phyloP scores from a whole-genome alignment of 192 early-diverging fungal genomes.

The Phlyctochytrium bullatum region DNA sequence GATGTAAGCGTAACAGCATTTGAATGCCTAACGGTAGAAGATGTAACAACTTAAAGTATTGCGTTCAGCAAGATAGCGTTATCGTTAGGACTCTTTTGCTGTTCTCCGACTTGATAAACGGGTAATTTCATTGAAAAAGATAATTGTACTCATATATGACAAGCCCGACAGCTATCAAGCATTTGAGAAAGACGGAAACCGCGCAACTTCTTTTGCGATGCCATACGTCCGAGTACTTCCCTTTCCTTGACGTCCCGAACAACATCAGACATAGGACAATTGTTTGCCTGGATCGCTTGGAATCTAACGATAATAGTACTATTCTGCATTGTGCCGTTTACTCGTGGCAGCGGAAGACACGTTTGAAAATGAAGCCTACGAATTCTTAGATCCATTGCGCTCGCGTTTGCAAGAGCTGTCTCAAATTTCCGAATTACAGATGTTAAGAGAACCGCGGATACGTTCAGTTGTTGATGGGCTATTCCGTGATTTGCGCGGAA shows the following conservation, averaged over 20 bases:
- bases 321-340: constrained; percentile 71
- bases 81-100: constrained; percentile 67
- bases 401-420: constrained; percentile 44
- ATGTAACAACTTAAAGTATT: constrained; percentile 58
- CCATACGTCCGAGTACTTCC: constrained; percentile 70
- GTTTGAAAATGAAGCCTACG: constrained; percentile 57
- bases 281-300: constrained; percentile 6
- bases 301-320: constrained; percentile 54
- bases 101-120: constrained; percentile 69
- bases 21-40: background rate
- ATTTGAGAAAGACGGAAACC: constrained; percentile 74
- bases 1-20: constrained; percentile 42
- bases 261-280: constrained; percentile 58
- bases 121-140: constrained; percentile 10
- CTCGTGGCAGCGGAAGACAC: constrained; percentile 68
- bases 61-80: constrained; percentile 51
- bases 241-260: constrained; percentile 61
- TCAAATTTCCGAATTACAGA: background rate
- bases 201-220: constrained; percentile 64
- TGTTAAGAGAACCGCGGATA: constrained; percentile 12
- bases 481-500: constrained; percentile 76
- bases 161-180: constrained; percentile 72
- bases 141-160: background rate
- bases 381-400: constrained; percentile 73
- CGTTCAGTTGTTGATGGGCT: constrained; percentile 41